Evolutionary conservation across 1,284 basidiomycete genomes (phyloP).

Genomic region (Boletellus deceptivus): DNA sequence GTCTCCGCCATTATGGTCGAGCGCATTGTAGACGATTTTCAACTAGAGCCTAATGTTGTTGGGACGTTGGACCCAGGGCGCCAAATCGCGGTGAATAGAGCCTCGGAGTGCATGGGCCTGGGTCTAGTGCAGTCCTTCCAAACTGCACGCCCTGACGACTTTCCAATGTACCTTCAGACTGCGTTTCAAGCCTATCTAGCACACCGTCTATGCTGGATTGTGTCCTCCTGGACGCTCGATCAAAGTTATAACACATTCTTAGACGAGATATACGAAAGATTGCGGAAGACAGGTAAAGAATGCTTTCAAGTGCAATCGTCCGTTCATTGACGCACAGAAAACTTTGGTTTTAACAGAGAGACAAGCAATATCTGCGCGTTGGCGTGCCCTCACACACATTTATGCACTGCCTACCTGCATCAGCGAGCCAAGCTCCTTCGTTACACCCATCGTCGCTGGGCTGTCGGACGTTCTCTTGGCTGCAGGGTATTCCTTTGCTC

Average conservation of each 20-base stretch:
- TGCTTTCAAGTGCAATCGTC: background rate
- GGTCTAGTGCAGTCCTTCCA: constrained; percentile 2
- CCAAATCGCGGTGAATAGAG: background rate
- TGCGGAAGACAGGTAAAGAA: constrained; percentile 10
- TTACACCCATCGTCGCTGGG: constrained; percentile 1
- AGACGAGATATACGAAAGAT: constrained; percentile 6
- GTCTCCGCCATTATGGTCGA: constrained; percentile 8
- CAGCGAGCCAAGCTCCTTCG: constrained; percentile 1
- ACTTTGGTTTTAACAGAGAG: constrained; percentile 1
- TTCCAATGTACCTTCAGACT: constrained; percentile 10
- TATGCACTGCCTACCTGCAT: constrained; percentile 1
- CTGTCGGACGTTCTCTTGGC: constrained; percentile 16
- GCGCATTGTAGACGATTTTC: background rate
- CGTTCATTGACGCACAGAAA: background rate
- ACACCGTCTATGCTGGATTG: background rate
- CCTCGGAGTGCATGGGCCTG: background rate
- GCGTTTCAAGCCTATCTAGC: constrained; percentile 9
- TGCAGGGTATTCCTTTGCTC: constrained; percentile 14
- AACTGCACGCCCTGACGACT: background rate
- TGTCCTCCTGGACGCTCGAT: constrained; percentile 12
- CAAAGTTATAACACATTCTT: constrained; percentile 5
- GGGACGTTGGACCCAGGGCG: background rate
- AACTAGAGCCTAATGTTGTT: constrained; percentile 1
- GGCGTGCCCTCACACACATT: constrained; percentile 8
- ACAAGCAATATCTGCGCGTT: constrained; percentile 9